phyloP scores from a whole-genome alignment of 805 yeast species.

The Cyberlindnera amylophila region DNA sequence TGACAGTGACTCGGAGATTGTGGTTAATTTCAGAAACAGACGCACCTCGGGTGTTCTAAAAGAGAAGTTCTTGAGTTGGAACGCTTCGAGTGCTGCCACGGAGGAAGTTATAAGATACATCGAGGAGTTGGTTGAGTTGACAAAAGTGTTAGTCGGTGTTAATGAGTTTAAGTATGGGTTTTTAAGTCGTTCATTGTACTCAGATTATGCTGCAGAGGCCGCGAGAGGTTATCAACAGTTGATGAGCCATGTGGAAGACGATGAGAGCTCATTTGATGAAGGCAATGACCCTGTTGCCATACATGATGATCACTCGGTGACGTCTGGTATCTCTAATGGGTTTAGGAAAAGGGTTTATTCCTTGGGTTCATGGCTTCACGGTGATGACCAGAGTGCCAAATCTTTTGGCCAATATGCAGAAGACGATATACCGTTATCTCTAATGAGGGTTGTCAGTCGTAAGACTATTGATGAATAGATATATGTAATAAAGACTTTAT shows the following conservation, averaged over 20 bases:
- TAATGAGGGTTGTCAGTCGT: conserved; percentile 33
- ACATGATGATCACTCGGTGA: conserved; percentile 5
- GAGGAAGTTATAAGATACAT: conserved; percentile 48
- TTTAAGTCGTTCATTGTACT: conserved; percentile 42
- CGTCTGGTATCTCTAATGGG: conserved; percentile 20
- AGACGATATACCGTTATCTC: conserved; percentile 36
- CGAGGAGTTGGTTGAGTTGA: conserved; percentile 41
- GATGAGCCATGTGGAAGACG: conserved; percentile 11
- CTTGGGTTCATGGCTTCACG: conserved; percentile 31
- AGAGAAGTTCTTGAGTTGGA: conserved; percentile 46
- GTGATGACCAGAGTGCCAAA: conserved; percentile 19
- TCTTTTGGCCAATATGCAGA: conserved; percentile 27
- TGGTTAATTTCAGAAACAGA: conserved; percentile 12
- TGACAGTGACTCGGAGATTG: conserved; percentile 25
- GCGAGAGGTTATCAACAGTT: conserved; percentile 30
- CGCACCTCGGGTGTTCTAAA: conserved; percentile 23
- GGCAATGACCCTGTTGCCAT: conserved; percentile 10
- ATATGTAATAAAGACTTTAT: too few species aligned
- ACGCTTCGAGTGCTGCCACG: conserved; percentile 45
- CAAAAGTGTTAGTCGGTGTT: conserved; percentile 43
- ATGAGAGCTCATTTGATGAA: conserved; percentile 9
- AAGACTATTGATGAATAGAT: background rate
- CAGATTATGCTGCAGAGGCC: conserved; percentile 40
- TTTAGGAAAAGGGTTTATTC: conserved; percentile 36
- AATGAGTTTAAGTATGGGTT: conserved; percentile 49